These are phyloP conservation scores for Alternaria tenuissima DNA, from an alignment of 2,329 filamentous ascomycete genomes.

Conservation along the genomic window DNA sequence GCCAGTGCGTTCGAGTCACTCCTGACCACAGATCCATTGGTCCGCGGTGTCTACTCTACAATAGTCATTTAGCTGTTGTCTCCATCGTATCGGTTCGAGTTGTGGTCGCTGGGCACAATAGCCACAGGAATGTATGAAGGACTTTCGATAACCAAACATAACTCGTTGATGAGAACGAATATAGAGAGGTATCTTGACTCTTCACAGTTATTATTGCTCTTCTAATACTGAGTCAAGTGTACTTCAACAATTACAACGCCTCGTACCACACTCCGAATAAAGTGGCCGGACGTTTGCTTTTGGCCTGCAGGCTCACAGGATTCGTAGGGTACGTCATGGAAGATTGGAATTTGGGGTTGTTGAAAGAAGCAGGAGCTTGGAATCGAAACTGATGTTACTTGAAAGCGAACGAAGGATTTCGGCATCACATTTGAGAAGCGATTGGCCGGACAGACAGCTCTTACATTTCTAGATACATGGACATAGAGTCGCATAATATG, in stretches of 20 bases:
- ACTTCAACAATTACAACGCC: not conserved
- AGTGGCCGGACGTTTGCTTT: not conserved
- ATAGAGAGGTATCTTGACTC: no score
- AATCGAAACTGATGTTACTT: not conserved
- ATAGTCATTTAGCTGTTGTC: not conserved
- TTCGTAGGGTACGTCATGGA: not conserved
- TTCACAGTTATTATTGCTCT: not conserved
- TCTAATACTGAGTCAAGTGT: not conserved
- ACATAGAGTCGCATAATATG: not conserved
- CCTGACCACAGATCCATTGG: not conserved
- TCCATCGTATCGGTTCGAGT: not conserved
- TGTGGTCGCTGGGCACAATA: not conserved
- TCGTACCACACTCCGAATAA: no score
- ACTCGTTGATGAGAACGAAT: not conserved
- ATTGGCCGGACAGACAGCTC: not conserved
- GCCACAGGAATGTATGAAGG: not conserved
- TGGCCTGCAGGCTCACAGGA: not conserved
- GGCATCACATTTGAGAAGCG: not conserved
- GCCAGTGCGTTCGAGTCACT: not conserved
- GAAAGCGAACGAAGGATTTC: not conserved
- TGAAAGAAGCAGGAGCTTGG: not conserved
- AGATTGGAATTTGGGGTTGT: not conserved
- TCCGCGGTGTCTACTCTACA: not conserved
- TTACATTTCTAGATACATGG: not conserved
- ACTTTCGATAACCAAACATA: not conserved